Evolutionary conservation across 768 basidiomycete genomes (phyloP).

Genomic region (Cantharellus anzutake): DNA sequence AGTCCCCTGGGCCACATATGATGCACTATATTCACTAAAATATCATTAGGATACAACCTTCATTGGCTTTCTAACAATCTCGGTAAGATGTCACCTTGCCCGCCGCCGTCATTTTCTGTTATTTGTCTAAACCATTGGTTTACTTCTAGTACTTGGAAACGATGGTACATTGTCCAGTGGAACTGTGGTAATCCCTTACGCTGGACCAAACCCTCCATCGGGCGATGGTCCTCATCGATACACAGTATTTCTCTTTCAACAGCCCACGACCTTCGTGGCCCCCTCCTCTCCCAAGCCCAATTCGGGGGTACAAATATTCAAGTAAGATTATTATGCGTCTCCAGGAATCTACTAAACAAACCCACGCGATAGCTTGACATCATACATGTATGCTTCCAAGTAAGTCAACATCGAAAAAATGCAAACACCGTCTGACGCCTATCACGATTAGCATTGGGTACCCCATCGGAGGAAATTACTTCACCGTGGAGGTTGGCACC

Average conservation of each 20-base stretch:
- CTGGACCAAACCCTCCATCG: constrained; percentile 2
- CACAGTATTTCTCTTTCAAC: constrained; percentile 10
- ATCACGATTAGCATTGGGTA: too few relatives aligned
- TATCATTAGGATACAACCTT: constrained; percentile 2
- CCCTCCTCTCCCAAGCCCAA: constrained; percentile 7
- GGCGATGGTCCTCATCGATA: constrained; percentile 10
- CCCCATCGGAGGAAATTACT: constrained; percentile 16
- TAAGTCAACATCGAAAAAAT: neutral
- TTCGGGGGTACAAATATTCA: constrained; percentile 4
- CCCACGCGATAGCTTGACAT: neutral
- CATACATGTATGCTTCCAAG: constrained; percentile 2
- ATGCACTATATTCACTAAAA: neutral
- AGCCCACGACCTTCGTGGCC: constrained; percentile 10
- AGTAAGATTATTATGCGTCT: neutral
- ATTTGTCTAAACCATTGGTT: neutral
- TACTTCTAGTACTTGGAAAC: neutral
- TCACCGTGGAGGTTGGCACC: constrained; percentile 20
- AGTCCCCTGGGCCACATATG: neutral
- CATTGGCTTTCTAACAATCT: constrained; percentile 8
- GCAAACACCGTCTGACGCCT: too few relatives aligned
- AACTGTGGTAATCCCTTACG: neutral
- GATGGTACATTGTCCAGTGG: neutral
- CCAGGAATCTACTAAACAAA: neutral
- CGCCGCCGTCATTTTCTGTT: neutral
- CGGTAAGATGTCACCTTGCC: neutral